Evolutionary conservation across 106 monocot species (phyloP).

Genomic region (Platanthera guangdongensis): DNA sequence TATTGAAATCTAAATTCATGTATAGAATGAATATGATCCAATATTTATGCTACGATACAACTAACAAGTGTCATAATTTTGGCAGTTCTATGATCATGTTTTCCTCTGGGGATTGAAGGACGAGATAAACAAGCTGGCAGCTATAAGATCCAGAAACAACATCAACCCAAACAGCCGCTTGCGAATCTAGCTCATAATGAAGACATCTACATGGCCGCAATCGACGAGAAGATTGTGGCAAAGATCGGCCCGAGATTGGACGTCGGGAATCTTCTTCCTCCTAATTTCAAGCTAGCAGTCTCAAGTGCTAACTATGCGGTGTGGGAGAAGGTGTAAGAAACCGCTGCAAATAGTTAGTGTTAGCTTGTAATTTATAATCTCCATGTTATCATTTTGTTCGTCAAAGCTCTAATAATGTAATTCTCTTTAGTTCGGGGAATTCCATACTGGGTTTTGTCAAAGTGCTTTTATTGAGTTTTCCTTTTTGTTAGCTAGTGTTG

Average conservation of each 20-base stretch:
- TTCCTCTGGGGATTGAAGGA: conserved; percentile 46
- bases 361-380: too few relatives aligned
- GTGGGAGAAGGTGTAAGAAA: conserved; percentile 36
- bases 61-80: background rate
- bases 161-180: conserved; percentile 38
- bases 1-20: too few relatives aligned
- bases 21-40: background rate
- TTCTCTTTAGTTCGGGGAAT: too few relatives aligned
- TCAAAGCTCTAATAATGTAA: too few relatives aligned
- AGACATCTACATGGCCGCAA: conserved; percentile 45
- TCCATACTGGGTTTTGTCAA: too few relatives aligned
- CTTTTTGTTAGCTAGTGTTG: too few relatives aligned
- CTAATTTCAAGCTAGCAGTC: conserved; percentile 24
- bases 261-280: conserved; percentile 24
- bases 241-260: conserved; percentile 49
- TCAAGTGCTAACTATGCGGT: conserved; percentile 37
- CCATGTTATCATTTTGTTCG: too few relatives aligned
- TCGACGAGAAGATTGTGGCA: conserved; percentile 44
- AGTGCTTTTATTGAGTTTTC: too few relatives aligned
- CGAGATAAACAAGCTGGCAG: conserved; percentile 27
- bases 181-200: conserved; percentile 32
- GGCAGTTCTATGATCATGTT: conserved; percentile 60
- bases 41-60: background rate
- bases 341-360: background rate
- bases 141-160: conserved; percentile 28